Evolutionary conservation across 306 rosid species (phyloP), one percentile per base, ranked within the genome.

Genomic region (Cyamopsis tetragonoloba): DNA sequence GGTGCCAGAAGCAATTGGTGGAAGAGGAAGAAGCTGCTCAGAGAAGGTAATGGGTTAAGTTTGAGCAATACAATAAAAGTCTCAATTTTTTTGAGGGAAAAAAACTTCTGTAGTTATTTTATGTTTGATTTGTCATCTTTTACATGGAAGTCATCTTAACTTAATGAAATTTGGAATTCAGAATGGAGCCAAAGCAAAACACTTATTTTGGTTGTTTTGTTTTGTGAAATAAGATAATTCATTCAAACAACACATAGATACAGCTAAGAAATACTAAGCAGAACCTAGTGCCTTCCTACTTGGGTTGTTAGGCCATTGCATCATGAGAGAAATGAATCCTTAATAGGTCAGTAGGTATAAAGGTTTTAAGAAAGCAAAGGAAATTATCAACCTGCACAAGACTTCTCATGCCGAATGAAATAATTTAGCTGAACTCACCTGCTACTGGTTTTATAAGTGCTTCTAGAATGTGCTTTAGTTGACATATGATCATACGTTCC

Each of bases 1-100:
- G 91, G 73, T 89, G 84, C 68, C 95, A 92, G 70, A 85, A 87
- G 70, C 80, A 82, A 75, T 82, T 89, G 68, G 90, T 89, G 73
- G 96, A 89, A 79, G 98, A 92, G 79, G 96, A 89, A 76, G 92
- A 89, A 81, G 91, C 89, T 70, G 91, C 90, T 81, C 92, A 78
- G 77, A 89, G 71, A 86, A 85, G 96, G 98, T 92, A 76, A 22
- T 18, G 5, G 56, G 17, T 50, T 66, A 28, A 42, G 8, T 37
- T 70, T 62, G 69, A 65, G 26, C 54, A 60, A 67, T 42, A 42
- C 11, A 20, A 53, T 51, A 11, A 31, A 7, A 30, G 46, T 59
- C 23, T 59, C n/a, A 17, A 28, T 50, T 4, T 65, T 35, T n/a
- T n/a, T n/a, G n/a, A n/a, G n/a, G 19, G 7, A 2, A 15, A 20